Conservation (phyloP, 176 grass and related monocot genomes). For the Olyra latifolia region DNA sequence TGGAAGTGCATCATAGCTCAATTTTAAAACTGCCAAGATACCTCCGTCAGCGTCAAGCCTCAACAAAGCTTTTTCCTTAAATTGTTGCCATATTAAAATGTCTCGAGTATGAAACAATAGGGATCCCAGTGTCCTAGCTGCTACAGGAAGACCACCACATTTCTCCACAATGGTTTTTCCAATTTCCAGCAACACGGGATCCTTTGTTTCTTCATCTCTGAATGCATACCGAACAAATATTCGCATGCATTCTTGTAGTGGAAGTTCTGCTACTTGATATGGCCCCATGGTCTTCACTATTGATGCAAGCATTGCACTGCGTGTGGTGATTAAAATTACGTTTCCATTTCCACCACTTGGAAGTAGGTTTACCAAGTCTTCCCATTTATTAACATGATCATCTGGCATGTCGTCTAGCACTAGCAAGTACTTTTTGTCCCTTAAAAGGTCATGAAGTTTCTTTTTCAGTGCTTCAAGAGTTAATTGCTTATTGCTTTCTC, state of each 20-base stretch:
- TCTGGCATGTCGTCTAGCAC: slow-evolving; percentile 17
- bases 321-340: background rate
- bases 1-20: slow-evolving; percentile 28
- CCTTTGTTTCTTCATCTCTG: background rate
- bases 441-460: background rate
- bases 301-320: background rate
- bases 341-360: background rate
- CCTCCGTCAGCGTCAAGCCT: background rate
- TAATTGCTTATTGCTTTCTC: background rate
- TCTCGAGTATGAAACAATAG: background rate
- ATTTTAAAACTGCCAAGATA: background rate
- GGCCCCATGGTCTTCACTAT: background rate
- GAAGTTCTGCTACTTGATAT: background rate
- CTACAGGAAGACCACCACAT: background rate
- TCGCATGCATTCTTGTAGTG: background rate
- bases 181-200: background rate
- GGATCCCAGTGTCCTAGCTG: background rate
- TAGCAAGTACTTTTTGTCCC: slow-evolving; percentile 10
- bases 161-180: background rate
- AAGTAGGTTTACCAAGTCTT: background rate
- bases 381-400: background rate
- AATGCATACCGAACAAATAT: background rate
- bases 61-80: background rate
- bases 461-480: background rate
- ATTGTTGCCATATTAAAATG: background rate